phyloP scores from a whole-genome alignment of 1,139 yeast genomes.

The Lodderomyces elongisporus region DNA sequence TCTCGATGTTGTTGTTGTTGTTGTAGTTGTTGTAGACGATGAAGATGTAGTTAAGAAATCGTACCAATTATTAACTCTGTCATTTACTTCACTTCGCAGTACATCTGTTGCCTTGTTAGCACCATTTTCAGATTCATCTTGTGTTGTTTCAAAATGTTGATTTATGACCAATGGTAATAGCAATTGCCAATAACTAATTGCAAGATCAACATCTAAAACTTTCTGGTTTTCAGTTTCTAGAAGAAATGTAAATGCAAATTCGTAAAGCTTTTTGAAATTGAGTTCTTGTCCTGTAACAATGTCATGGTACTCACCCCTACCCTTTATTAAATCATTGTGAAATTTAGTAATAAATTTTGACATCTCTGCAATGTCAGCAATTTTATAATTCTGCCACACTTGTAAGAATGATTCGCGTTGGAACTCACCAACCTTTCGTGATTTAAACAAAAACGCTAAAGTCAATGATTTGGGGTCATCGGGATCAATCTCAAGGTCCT shows the following conservation, averaged over 20 bases:
- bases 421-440: conserved; percentile 66
- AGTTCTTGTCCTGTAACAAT: conserved; percentile 11
- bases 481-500: conserved; percentile 62
- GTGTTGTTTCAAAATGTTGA: conserved; percentile 6
- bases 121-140: conserved; percentile 4
- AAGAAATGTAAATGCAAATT: conserved; percentile 64
- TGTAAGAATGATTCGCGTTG: conserved; percentile 41
- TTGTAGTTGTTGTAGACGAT: too few species aligned
- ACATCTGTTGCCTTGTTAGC: background rate
- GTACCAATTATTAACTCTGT: conserved; percentile 48
- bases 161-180: conserved; percentile 37
- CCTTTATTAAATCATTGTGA: conserved; percentile 27
- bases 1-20: too few species aligned
- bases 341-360: conserved; percentile 33
- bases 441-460: conserved; percentile 61
- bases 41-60: conserved; percentile 36
- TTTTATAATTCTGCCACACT: conserved; percentile 48
- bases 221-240: conserved; percentile 56
- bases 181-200: conserved; percentile 74
- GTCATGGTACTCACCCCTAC: conserved; percentile 7
- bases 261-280: conserved; percentile 56
- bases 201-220: conserved; percentile 56
- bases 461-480: conserved; percentile 71
- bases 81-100: conserved; percentile 9
- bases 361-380: conserved; percentile 47